A percentile compares a stretch with the other conserved stretches of the same genome.
Evolutionary conservation across 2,329 filamentous ascomycete genomes (phyloP).

Genomic region (Aspergillus piperis): DNA sequence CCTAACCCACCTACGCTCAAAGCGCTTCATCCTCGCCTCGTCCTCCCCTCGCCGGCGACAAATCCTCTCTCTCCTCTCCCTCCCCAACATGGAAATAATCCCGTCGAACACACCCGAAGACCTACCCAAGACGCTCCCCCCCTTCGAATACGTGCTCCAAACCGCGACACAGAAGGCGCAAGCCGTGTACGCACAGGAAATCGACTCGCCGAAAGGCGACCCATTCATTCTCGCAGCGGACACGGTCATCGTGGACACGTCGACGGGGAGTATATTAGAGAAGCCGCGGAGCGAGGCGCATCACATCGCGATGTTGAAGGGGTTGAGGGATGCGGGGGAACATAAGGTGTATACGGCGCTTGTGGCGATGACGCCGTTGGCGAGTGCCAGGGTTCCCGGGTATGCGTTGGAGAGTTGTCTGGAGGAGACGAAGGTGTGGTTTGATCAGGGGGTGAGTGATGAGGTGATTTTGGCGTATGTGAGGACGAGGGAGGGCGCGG

Average conservation of each 20-base stretch:
- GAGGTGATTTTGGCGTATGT: constrained; percentile 74
- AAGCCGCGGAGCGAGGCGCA: constrained; percentile 82
- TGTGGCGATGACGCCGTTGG: constrained; percentile 77
- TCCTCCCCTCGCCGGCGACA: constrained; percentile 81
- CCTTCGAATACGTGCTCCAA: constrained; percentile 86
- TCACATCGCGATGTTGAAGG: constrained; percentile 80
- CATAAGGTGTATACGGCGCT: constrained; percentile 89
- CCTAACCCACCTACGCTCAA: constrained; percentile 71
- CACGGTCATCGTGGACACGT: constrained; percentile 76
- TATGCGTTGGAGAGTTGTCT: constrained; percentile 80
- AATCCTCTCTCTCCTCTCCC: constrained; percentile 75
- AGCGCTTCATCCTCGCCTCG: constrained; percentile 86
- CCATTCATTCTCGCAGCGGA: constrained; percentile 89
- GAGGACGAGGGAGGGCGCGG: constrained; percentile 80
- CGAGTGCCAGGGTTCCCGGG: constrained; percentile 78
- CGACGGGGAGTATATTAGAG: constrained; percentile 77
- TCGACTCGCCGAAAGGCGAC: constrained; percentile 63
- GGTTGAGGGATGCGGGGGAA: constrained; percentile 71
- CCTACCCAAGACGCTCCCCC: constrained; percentile 74
- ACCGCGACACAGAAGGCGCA: constrained; percentile 84
- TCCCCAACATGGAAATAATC: constrained; percentile 78
- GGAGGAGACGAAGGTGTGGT: constrained; percentile 89
- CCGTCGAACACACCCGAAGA: constrained; percentile 84
- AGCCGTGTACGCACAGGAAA: constrained; percentile 65
- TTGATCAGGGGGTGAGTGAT: constrained; percentile 73